phyloP scores from a whole-genome alignment of 805 yeast species.

The Barnettozyma populi region DNA sequence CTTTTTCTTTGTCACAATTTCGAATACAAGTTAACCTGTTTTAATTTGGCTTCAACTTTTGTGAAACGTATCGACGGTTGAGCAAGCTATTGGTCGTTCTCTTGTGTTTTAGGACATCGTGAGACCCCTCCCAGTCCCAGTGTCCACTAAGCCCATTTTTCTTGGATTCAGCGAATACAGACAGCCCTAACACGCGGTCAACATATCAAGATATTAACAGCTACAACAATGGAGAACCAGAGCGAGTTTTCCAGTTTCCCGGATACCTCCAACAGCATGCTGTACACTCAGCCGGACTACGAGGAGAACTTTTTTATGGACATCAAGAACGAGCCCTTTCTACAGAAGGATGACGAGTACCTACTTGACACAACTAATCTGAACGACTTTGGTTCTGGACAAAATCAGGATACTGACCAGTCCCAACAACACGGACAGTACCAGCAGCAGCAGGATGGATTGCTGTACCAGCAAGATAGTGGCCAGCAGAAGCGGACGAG shows the following conservation, averaged over 20 bases:
- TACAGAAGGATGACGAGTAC: neutral
- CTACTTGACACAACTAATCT: neutral
- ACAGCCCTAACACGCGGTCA: neutral
- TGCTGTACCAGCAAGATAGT: neutral
- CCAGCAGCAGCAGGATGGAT: slow-evolving; percentile 1
- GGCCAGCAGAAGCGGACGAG: slow-evolving; percentile 48
- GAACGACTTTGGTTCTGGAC: neutral
- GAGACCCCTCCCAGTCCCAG: neutral
- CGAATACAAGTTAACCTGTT: neutral
- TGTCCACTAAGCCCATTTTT: neutral
- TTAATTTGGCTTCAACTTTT: neutral
- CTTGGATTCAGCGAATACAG: neutral
- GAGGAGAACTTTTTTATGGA: slow-evolving; percentile 12
- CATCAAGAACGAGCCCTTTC: slow-evolving; percentile 3
- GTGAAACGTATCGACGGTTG: neutral
- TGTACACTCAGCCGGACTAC: slow-evolving; percentile 13
- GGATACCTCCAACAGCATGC: slow-evolving; percentile 6
- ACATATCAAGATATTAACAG: neutral
- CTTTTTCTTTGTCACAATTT: neutral
- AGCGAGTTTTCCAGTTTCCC: slow-evolving; percentile 8
- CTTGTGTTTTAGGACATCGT: neutral
- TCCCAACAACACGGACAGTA: neutral
- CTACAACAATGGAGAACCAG: slow-evolving; percentile 3
- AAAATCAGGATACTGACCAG: neutral
- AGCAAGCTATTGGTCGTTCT: neutral